Percentiles rank a stretch among this genome's conserved stretches.
Conservation (phyloP, 1,284 basidiomycete species). For the Austroboletus novae-zelandiae region DNA sequence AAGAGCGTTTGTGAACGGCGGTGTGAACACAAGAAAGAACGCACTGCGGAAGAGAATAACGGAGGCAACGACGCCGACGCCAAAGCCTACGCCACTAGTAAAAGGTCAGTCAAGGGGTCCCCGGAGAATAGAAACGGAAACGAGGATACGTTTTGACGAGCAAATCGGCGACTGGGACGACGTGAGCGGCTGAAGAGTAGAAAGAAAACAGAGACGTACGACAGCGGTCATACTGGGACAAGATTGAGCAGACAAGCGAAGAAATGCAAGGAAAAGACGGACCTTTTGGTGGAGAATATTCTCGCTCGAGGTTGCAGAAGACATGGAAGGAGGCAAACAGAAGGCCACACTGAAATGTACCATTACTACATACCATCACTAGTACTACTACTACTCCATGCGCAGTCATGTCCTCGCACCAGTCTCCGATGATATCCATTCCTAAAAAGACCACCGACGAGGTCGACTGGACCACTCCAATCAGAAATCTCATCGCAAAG, state of each 20-base stretch:
- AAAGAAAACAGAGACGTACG: conserved; percentile 52
- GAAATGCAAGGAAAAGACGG: conserved; percentile 14
- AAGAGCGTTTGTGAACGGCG: conserved; percentile 10
- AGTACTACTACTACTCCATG: not conserved
- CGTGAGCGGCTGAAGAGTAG: conserved; percentile 3
- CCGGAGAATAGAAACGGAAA: not conserved
- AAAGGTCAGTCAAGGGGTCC: conserved; percentile 21
- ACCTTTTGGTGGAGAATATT: conserved; percentile 87
- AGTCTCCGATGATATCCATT: conserved; percentile 80
- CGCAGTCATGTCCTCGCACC: conserved; percentile 59
- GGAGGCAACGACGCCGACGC: conserved; percentile 90
- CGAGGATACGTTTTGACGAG: conserved; percentile 70
- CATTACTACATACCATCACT: too few species aligned
- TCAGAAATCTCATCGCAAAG: conserved; percentile 83
- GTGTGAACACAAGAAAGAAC: conserved; percentile 2
- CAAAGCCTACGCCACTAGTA: conserved; percentile 89
- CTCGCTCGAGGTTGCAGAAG: conserved; percentile 76
- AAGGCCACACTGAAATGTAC: conserved; percentile 18
- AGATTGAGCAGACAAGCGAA: conserved; percentile 7
- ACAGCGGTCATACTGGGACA: conserved; percentile 83
- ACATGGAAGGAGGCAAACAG: conserved; percentile 42
- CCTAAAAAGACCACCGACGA: conserved; percentile 79
- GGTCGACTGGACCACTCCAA: conserved; percentile 90
- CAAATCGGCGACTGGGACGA: conserved; percentile 65
- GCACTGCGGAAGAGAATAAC: conserved; percentile 97